phyloP scores from a whole-genome alignment of 148 eudicot species.

The Fallopia convolvulus region DNA sequence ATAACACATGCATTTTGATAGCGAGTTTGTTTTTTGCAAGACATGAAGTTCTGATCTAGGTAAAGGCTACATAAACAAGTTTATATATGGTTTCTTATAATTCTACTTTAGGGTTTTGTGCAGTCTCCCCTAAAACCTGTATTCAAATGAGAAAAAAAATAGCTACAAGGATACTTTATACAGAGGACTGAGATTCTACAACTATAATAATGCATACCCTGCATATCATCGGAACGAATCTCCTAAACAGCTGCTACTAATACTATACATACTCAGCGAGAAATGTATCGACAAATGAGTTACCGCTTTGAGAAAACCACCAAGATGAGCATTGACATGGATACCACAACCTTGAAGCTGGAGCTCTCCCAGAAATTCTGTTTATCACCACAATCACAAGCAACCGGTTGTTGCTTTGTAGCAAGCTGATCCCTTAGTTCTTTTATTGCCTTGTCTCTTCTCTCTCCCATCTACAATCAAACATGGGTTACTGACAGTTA shows the following conservation, averaged over 20 bases:
- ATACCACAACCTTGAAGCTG: slow-evolving; percentile 64
- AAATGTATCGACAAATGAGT: background rate
- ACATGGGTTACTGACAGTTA: background rate
- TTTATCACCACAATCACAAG: slow-evolving; percentile 23
- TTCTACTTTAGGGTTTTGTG: background rate
- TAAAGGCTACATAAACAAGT: background rate
- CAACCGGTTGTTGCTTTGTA: slow-evolving; percentile 31
- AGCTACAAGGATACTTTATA: slow-evolving; percentile 5
- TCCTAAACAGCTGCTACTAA: background rate
- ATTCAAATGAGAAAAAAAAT: background rate
- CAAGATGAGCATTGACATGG: slow-evolving; percentile 76
- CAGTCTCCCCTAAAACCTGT: background rate
- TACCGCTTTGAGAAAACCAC: slow-evolving; percentile 73
- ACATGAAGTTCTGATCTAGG: background rate
- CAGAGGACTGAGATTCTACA: background rate
- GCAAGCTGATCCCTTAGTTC: slow-evolving; percentile 75
- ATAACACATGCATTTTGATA: background rate
- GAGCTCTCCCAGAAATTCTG: slow-evolving; percentile 76
- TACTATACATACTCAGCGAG: background rate
- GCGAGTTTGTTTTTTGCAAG: too few species aligned
- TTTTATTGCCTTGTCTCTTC: slow-evolving; percentile 78
- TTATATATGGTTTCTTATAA: background rate
- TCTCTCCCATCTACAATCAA: slow-evolving; percentile 64
- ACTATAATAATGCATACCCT: background rate
- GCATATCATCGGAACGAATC: background rate